phyloP scores from a whole-genome alignment of 768 basidiomycete species.

The Leccinum imitatum region DNA sequence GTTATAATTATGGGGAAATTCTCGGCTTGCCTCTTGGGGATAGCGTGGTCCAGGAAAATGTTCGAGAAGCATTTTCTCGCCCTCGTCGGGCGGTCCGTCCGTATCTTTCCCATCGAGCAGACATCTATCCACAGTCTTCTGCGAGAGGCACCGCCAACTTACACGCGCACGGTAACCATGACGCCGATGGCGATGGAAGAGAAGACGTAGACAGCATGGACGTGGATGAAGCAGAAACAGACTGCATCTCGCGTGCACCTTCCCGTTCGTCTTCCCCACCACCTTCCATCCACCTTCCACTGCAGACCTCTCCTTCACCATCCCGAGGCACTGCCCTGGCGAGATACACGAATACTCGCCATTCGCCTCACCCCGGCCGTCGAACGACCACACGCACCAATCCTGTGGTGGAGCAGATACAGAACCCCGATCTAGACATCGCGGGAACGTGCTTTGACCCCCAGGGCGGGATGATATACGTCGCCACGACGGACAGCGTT shows the following conservation, averaged over 20 bases:
- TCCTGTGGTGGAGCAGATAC: slow-evolving; percentile 11
- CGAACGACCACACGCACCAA: slow-evolving; percentile 16
- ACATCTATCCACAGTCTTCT: slow-evolving; percentile 24
- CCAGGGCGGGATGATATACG: slow-evolving; percentile 63
- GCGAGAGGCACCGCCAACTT: slow-evolving; percentile 15
- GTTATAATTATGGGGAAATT: slow-evolving; percentile 43
- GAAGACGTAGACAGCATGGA: slow-evolving; percentile 47
- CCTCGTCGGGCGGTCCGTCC: slow-evolving; percentile 47
- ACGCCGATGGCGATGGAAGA: slow-evolving; percentile 27
- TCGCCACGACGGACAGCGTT: slow-evolving; percentile 61
- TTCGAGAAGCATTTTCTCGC: slow-evolving; percentile 52
- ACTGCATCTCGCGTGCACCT: slow-evolving; percentile 52
- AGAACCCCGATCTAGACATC: slow-evolving; percentile 44
- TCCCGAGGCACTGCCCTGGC: slow-evolving; percentile 19
- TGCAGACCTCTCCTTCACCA: slow-evolving; percentile 25
- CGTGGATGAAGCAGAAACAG: slow-evolving; percentile 49
- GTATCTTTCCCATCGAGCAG: slow-evolving; percentile 27
- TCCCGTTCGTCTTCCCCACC: slow-evolving; percentile 51
- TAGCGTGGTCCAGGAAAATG: slow-evolving; percentile 52
- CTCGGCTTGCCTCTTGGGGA: slow-evolving; percentile 60
- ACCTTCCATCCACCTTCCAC: slow-evolving; percentile 34
- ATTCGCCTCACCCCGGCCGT: slow-evolving; percentile 19
- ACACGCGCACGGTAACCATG: slow-evolving; percentile 20
- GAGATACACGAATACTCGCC: slow-evolving; percentile 21
- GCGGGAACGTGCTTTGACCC: slow-evolving; percentile 79